phyloP scores from a whole-genome alignment of 306 rosid species.

The Prosopis cineraria region DNA sequence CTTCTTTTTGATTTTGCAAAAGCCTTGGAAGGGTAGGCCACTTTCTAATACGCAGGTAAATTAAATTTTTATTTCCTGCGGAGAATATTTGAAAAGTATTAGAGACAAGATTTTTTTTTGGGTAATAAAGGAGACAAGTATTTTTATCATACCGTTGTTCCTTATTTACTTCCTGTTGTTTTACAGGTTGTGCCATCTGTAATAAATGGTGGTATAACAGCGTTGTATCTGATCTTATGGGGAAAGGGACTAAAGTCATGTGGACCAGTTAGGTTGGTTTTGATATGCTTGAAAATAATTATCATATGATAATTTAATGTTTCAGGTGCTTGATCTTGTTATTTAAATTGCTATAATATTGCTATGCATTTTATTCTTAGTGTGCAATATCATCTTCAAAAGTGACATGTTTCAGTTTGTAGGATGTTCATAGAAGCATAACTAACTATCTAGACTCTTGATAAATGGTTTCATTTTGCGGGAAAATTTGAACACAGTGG shows the following conservation, averaged over 20 bases:
- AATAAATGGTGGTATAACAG: conserved; percentile 92
- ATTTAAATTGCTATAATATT: background rate
- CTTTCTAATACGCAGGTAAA: conserved; percentile 87
- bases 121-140: background rate
- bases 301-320: background rate
- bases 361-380: background rate
- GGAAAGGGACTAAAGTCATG: conserved; percentile 98
- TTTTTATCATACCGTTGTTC: conserved; percentile 25
- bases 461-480: background rate
- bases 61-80: conserved; percentile 7
- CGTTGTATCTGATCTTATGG: conserved; percentile 87
- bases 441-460: background rate
- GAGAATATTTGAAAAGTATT: conserved; percentile 5
- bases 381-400: background rate
- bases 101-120: conserved; percentile 5
- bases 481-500: background rate
- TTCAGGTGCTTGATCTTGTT: conserved; percentile 14
- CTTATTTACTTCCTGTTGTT: conserved; percentile 33
- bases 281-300: conserved; percentile 31
- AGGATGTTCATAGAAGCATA: background rate
- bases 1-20: conserved; percentile 80
- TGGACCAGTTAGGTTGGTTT: conserved; percentile 95
- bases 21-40: conserved; percentile 99
- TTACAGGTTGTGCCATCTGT: conserved; percentile 92
- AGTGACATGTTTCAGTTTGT: conserved; percentile 7